Evolutionary conservation across 768 basidiomycete genomes (phyloP), one percentile per base, ranked within the genome.

Genomic region (Tulasnella sp.): DNA sequence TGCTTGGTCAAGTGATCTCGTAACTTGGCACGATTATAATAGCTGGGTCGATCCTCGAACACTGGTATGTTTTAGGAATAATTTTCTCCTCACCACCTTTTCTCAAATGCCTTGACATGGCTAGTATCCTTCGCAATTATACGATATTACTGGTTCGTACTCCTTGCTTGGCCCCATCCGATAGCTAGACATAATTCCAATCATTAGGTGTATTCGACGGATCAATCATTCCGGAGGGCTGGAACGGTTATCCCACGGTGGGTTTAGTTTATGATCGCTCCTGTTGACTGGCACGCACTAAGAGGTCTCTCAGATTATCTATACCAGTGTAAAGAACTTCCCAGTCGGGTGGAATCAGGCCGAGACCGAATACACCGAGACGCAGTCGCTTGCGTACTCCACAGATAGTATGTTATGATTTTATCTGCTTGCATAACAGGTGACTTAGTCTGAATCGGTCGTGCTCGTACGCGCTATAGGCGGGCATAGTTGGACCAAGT

Each of bases 111-210:
- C 4, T 44, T 27, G 32, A 34, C 19, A 42, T 23, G n/a, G n/a
- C n/a, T n/a, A 65, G 65, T 63, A 56, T 48, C 65, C 65, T n/a
- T 58, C 55, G n/a, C 27, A 61, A 24, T 42, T 64, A n/a, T 66
- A 66, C 61, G 65, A 66, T 43, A 66, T 66, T 38, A 64, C 64
- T 3, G 64, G 34, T 38, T 7, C 34, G 34, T 38, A 5, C 5
- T 5, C 34, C 34, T 15, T 15, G 15, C 7, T 15, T 38, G 7
- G 5, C 34, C 5, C 34, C 34, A 38, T 5, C 34, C 15, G 7
- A 38, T 38, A 15, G 7, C 7, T 38, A 38, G 5, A 38, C 15
- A 38, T 38, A 38, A 38, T 15, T 5, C 5, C 34, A 15, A 15
- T 15, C 34, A 38, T 38, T 15, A 38, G 34, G 64, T 19, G 64